These are phyloP conservation scores for Verticillium longisporum DNA, from an alignment of 2,329 filamentous ascomycete genomes.

Conservation along the genomic window DNA sequence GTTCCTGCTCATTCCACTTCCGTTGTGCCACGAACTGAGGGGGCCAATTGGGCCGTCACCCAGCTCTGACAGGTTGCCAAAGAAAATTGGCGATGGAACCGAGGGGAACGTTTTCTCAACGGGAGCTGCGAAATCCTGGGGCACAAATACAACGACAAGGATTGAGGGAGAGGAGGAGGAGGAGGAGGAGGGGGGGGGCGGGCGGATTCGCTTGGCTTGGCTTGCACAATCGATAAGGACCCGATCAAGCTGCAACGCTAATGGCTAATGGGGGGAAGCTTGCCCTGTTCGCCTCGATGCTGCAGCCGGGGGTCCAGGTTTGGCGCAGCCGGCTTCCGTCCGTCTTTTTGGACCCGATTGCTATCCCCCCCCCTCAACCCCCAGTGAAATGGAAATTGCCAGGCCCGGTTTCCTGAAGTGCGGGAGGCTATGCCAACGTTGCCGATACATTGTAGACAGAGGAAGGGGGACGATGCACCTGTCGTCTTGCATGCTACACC, in stretches of 20 bases:
- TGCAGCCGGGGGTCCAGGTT: neutral
- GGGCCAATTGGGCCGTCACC: too few relatives aligned
- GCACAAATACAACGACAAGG: neutral
- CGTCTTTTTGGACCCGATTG: too few relatives aligned
- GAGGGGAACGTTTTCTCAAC: neutral
- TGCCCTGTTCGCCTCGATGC: neutral
- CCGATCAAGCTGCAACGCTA: neutral
- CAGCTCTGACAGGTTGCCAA: neutral
- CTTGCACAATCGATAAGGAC: neutral
- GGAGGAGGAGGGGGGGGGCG: too few relatives aligned
- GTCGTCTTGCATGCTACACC: neutral
- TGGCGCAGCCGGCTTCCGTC: neutral
- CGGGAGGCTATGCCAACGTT: neutral
- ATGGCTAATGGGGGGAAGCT: neutral
- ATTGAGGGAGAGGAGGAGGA: neutral
- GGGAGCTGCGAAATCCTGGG: neutral
- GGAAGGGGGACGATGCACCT: too few relatives aligned
- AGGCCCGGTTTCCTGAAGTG: neutral
- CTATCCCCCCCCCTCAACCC: neutral
- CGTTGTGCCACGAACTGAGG: neutral
- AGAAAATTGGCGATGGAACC: too few relatives aligned
- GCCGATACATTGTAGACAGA: too few relatives aligned
- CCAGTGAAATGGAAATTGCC: neutral
- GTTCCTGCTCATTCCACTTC: neutral
- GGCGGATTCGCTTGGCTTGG: neutral